A percentile compares a stretch with the other conserved stretches of the same genome.
Evolutionary conservation across 768 basidiomycete species (phyloP).

Genomic region (Rhizopogon vesiculosus): DNA sequence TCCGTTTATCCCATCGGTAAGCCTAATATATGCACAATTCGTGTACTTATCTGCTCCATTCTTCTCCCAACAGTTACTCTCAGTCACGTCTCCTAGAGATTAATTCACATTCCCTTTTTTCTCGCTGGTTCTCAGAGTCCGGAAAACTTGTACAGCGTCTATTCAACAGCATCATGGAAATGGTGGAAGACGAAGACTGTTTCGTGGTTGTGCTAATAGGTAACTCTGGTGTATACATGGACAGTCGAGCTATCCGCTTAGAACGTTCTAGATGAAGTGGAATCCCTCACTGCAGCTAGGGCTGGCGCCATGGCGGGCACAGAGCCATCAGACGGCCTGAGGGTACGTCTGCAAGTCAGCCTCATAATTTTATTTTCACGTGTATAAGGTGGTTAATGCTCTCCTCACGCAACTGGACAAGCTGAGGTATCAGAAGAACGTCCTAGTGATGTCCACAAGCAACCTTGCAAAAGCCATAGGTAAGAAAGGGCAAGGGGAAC

Average conservation of each 20-base stretch:
- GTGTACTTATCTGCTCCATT: not conserved
- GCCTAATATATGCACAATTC: slow-evolving; percentile 11
- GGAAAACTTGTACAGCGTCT: slow-evolving; percentile 96
- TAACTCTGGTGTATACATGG: slow-evolving; percentile 19
- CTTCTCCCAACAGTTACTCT: slow-evolving; percentile 55
- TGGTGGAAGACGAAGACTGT: slow-evolving; percentile 86
- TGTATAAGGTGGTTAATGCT: slow-evolving; percentile 87
- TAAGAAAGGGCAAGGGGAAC: slow-evolving; percentile 25
- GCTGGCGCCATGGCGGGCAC: slow-evolving; percentile 93
- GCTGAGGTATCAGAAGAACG: slow-evolving; percentile 88
- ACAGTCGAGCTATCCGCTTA: slow-evolving; percentile 1
- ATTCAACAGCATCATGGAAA: slow-evolving; percentile 83
- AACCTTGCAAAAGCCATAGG: slow-evolving; percentile 95
- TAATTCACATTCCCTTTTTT: slow-evolving; percentile 97
- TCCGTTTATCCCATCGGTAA: slow-evolving; percentile 81
- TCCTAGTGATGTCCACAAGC: slow-evolving; percentile 93
- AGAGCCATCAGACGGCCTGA: slow-evolving; percentile 90
- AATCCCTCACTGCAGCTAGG: slow-evolving; percentile 90
- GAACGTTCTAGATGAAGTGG: slow-evolving; percentile 77
- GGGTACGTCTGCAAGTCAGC: slow-evolving; percentile 44
- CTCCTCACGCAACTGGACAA: slow-evolving; percentile 96
- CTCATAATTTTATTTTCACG: not conserved
- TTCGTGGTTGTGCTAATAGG: slow-evolving; percentile 96
- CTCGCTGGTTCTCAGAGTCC: slow-evolving; percentile 98
- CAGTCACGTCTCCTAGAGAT: slow-evolving; percentile 91